These are phyloP conservation scores for Corniculantispora saksenae DNA, from an alignment of 2,329 filamentous ascomycete genomes.

Conservation along the genomic window DNA sequence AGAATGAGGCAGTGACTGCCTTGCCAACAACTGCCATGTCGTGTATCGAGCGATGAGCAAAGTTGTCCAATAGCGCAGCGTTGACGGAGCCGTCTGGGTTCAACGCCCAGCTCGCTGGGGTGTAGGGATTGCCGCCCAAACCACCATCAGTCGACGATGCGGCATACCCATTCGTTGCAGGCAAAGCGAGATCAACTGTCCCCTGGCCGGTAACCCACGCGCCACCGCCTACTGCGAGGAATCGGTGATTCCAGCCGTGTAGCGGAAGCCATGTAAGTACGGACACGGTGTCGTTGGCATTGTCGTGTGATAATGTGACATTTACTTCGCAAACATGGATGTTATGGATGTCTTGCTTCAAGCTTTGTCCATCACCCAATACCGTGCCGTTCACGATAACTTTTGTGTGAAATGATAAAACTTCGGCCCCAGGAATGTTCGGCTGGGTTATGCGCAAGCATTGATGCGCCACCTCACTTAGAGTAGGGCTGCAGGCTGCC, in stretches of 20 bases:
- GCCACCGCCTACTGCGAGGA: not conserved
- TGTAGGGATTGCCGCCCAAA: not conserved
- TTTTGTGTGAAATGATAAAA: not conserved
- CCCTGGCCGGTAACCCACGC: not conserved
- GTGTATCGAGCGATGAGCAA: slow-evolving; percentile 29
- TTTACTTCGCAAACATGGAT: slow-evolving; percentile 5
- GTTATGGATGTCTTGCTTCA: not conserved
- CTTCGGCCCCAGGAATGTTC: not conserved
- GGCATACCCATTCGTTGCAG: not conserved
- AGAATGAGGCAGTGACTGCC: slow-evolving; percentile 41
- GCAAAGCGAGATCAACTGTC: not conserved
- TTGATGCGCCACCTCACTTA: not conserved
- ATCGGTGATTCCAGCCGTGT: not conserved
- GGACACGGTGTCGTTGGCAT: not conserved
- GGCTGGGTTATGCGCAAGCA: not conserved
- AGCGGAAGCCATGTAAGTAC: not conserved
- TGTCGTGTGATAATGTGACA: slow-evolving; percentile 2
- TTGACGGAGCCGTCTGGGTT: slow-evolving; percentile 26
- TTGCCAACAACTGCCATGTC: slow-evolving; percentile 44
- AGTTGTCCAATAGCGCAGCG: slow-evolving; percentile 28
- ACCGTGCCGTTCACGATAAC: not conserved
- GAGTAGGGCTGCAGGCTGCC: not conserved
- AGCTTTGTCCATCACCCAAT: not conserved
- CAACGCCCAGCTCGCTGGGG: slow-evolving; percentile 23
- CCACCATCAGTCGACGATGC: not conserved